A percentile compares a stretch with the other conserved stretches of the same genome.
Conservation (phyloP, 2,329 filamentous ascomycete genomes). For the Chaetomiaceae sp. region DNA sequence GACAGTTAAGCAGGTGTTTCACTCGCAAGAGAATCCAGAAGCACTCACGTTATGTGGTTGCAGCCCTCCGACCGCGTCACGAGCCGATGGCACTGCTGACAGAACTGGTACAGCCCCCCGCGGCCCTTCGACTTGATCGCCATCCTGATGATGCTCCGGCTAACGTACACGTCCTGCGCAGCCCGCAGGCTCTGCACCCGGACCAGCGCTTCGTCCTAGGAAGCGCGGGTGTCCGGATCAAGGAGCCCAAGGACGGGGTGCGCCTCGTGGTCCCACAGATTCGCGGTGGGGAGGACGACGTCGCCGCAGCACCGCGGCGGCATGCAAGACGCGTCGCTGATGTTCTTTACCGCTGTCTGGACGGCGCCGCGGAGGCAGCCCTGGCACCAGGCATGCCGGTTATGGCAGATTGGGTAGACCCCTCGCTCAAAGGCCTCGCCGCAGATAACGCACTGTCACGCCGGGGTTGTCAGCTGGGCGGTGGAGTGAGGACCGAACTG, state of each 20-base stretch:
- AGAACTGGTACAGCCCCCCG: constrained; percentile 3
- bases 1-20: neutral
- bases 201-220: constrained; percentile 5
- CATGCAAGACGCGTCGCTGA: constrained; percentile 9
- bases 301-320: constrained; percentile 10
- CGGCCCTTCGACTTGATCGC: neutral
- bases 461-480: neutral
- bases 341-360: neutral
- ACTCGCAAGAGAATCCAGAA: neutral
- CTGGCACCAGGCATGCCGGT: constrained; percentile 6
- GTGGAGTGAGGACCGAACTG: no score
- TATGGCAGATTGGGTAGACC: neutral
- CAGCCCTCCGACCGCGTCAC: neutral
- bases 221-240: neutral
- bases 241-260: constrained; percentile 2
- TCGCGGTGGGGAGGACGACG: neutral
- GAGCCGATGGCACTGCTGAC: constrained; percentile 1
- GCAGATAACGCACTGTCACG: constrained; percentile 11
- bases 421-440: neutral
- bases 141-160: constrained; percentile 2
- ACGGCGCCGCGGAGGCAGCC: neutral
- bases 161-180: neutral
- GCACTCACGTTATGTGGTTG: constrained; percentile 12
- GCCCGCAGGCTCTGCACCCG: neutral
- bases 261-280: no score